Evolutionary conservation across 768 basidiomycete species (phyloP).

Genomic region (Mycena galopus): DNA sequence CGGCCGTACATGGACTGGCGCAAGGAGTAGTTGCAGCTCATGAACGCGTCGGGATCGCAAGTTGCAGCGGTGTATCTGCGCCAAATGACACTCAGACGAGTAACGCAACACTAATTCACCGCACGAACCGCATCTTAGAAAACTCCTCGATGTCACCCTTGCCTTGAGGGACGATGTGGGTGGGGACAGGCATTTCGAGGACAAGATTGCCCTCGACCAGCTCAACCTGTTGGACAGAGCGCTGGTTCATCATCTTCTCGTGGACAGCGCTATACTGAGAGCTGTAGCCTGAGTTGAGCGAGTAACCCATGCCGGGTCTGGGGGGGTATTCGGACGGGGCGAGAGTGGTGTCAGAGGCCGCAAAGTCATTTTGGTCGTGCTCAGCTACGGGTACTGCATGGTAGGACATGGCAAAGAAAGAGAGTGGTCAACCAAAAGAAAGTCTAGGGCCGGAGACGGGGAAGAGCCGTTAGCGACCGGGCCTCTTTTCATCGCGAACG

Average conservation of each 20-base stretch:
- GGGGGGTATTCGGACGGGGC: conserved; percentile 70
- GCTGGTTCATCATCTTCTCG: conserved; percentile 87
- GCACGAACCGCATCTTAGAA: conserved; percentile 85
- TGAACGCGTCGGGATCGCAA: conserved; percentile 92
- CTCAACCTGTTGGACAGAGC: conserved; percentile 83
- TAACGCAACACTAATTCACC: no score
- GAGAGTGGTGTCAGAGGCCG: no score
- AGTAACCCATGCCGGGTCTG: conserved; percentile 62
- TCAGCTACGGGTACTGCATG: no score
- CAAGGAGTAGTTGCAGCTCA: conserved; percentile 80
- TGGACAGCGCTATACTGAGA: conserved; percentile 76
- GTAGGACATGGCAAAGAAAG: conserved; percentile 63
- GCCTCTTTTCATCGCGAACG: no score
- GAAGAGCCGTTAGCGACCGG: no score
- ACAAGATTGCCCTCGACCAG: conserved; percentile 88
- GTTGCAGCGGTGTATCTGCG: conserved; percentile 93
- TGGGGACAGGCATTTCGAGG: conserved; percentile 85
- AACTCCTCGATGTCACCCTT: conserved; percentile 77
- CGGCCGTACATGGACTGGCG: conserved; percentile 84
- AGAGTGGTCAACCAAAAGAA: conserved; percentile 31
- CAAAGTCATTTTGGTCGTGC: conserved; percentile 20
- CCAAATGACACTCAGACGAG: no score
- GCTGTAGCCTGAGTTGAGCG: conserved; percentile 49
- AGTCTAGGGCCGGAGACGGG: no score
- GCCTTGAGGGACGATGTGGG: conserved; percentile 79